Evolutionary conservation across 2,329 filamentous ascomycete species (phyloP), one percentile per base, ranked within the genome.

Genomic region (Diaporthe helianthi): DNA sequence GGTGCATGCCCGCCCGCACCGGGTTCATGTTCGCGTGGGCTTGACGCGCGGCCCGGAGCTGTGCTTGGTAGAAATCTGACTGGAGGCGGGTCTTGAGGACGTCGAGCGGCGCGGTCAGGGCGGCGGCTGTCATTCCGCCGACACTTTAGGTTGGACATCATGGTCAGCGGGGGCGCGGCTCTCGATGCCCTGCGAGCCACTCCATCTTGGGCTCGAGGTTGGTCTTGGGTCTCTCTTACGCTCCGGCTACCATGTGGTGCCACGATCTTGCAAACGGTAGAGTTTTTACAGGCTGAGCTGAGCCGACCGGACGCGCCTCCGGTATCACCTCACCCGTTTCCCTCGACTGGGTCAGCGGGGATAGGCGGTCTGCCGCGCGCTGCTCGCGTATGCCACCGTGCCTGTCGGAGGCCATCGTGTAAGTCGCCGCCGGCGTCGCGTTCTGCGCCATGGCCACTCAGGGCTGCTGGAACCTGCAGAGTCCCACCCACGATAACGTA

Each of bases 41-140:
- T 80, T 87, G 76, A 76, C 92, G 88, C 10, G 88, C 86, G 19
- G 90, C 88, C 36, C 86, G 86, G 54, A 97, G 86, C 80, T 97
- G 93, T 10, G 90, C 86, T 79, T 97, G 93, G 84, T 98, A 98
- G 79, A 97, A 97, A 77, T 97, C 94, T 76, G 93, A 97, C 79
- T 98, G 95, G 3, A 98, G 85, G 44, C 95, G 90, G 13, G 95
- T 98, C 80, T 97, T 97, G 63, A 98, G 87, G 38, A 98, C 94
- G 77, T 98, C 95, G 70, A 98, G 91, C 26, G 95, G 95, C 10
- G 93, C 94, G 1, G 95, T 98, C n/a, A 98, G 82, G n/a, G 92
- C 90, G 29, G 95, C 93, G 13, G 95, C 91, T 22, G 93, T 94
- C 90, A 97, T 97, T 74, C 94, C 94, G 74, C 94, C 94, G 65